Base-by-base conservation (phyloP, 345 rosid genomes). In the Tarenaya hassleriana region DNA sequence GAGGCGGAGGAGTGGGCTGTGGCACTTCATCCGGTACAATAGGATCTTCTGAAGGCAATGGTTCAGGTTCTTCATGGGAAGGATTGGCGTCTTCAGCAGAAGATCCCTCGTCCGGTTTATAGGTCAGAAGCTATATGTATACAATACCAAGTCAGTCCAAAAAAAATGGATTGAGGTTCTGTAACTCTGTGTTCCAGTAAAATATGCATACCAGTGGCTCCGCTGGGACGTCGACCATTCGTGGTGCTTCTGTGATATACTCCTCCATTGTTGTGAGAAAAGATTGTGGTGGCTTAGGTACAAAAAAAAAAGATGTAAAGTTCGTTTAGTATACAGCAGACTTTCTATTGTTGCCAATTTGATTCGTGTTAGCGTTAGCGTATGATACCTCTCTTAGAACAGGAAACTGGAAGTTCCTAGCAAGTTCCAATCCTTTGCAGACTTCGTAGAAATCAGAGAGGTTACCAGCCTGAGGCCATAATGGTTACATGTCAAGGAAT, bases 221-320 rank as follows among this genome's bases (percentile, higher is more conserved):
- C 0, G 66, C 56, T 62, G 97, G 87, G 67, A 74, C 94, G 62
- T 80, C 57, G 14, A 92, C 88, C 50, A 73, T 68, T 17, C 97
- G 81, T 0, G 99, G 99, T 35, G 99, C 99, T 76, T 92, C 99
- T 73, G 59, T 77, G 61, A 92, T 86, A 63, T 92, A 92, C 76
- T 92, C 99, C 72, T 88, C 97, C 99, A 92, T 92, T 61, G 97
- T 88, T 10, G 63, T 69, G 60, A 92, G 85, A 61, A 92, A 92
- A 27, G 95, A 86, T 69, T 79, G 96, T 9, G 96, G 96, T 35
- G 96, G 96, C 96, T 87, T 74, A 38, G 71, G 52, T n/a, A n/a
- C n/a, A 56, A 50, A 48, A 16, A 7, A 39, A 55, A 56, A 38
- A 52, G 4, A 61, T 17, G 46, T 38, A 43, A 43, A 58, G 8